phyloP scores from a whole-genome alignment of 116 monocot genomes.

The Papilionanthe hybrid region DNA sequence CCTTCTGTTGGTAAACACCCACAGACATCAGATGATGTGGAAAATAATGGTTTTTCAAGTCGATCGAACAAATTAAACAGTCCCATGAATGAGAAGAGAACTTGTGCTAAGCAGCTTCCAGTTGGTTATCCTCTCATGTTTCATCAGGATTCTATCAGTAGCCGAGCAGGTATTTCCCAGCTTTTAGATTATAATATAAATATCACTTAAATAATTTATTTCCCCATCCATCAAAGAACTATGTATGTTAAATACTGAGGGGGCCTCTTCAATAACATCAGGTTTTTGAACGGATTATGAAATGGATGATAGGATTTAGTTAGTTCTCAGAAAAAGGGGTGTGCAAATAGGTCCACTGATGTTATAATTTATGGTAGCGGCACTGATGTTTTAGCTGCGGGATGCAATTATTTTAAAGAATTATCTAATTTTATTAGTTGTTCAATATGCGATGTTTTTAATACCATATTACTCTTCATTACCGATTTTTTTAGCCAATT shows the following conservation, averaged over 20 bases:
- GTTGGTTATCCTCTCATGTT: conserved; percentile 6
- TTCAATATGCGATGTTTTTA: background rate
- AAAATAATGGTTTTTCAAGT: background rate
- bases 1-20: conserved; percentile 14
- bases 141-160: conserved; percentile 23
- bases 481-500: background rate
- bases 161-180: conserved; percentile 33
- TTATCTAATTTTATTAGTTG: background rate
- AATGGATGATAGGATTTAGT: too few species aligned
- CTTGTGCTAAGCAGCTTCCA: conserved; percentile 16
- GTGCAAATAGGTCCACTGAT: background rate
- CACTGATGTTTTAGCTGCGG: background rate
- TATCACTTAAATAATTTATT: too few species aligned
- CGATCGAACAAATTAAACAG: conserved; percentile 7
- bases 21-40: conserved; percentile 10
- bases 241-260: too few species aligned
- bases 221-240: too few species aligned
- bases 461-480: background rate
- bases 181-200: background rate
- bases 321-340: background rate
- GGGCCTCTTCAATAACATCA: too few species aligned
- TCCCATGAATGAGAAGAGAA: conserved; percentile 10
- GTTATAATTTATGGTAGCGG: background rate
- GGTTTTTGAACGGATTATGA: too few species aligned
- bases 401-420: background rate